phyloP scores from a whole-genome alignment of 1,284 basidiomycete genomes.

The Phellopilus nigrolimitatus region DNA sequence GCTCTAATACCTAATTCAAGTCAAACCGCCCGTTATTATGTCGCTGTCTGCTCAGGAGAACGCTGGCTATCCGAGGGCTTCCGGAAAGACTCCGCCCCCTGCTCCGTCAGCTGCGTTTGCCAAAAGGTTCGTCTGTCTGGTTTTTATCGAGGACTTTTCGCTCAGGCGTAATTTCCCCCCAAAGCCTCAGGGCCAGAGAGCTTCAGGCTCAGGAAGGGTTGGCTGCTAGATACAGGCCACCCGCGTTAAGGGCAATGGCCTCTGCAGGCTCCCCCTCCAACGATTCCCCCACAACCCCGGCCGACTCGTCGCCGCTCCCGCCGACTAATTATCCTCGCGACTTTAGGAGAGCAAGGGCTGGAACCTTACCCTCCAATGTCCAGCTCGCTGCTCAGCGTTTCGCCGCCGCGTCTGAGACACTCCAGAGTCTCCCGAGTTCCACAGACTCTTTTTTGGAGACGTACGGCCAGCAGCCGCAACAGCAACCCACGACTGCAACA shows the following conservation, averaged over 20 bases:
- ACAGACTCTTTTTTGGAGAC: slow-evolving; percentile 59
- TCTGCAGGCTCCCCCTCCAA: slow-evolving; percentile 69
- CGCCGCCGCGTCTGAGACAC: slow-evolving; percentile 59
- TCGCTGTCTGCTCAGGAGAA: slow-evolving; percentile 81
- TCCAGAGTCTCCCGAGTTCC: slow-evolving; percentile 49
- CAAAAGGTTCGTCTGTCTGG: slow-evolving; percentile 64
- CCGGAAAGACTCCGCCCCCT: slow-evolving; percentile 84
- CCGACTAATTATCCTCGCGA: slow-evolving; percentile 71
- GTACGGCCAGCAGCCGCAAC: slow-evolving; percentile 35
- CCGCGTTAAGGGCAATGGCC: slow-evolving; percentile 69
- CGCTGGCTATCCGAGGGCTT: slow-evolving; percentile 71
- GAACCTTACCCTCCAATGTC: slow-evolving; percentile 83
- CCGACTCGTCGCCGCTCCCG: slow-evolving; percentile 53
- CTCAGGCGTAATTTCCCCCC: no score
- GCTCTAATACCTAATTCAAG: slow-evolving; percentile 77
- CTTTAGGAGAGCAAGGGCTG: slow-evolving; percentile 83
- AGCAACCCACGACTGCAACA: slow-evolving; percentile 34
- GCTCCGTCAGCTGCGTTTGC: slow-evolving; percentile 85
- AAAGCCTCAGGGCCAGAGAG: slow-evolving; percentile 63
- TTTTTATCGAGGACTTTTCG: slow-evolving; percentile 7
- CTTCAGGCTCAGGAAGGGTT: slow-evolving; percentile 71
- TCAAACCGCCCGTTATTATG: slow-evolving; percentile 69
- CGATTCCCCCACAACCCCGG: slow-evolving; percentile 54
- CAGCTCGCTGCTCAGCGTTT: slow-evolving; percentile 81
- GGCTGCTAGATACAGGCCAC: slow-evolving; percentile 65